Evolutionary conservation across 2,329 filamentous ascomycete species (phyloP).

Genomic region (Neonectria sp.): DNA sequence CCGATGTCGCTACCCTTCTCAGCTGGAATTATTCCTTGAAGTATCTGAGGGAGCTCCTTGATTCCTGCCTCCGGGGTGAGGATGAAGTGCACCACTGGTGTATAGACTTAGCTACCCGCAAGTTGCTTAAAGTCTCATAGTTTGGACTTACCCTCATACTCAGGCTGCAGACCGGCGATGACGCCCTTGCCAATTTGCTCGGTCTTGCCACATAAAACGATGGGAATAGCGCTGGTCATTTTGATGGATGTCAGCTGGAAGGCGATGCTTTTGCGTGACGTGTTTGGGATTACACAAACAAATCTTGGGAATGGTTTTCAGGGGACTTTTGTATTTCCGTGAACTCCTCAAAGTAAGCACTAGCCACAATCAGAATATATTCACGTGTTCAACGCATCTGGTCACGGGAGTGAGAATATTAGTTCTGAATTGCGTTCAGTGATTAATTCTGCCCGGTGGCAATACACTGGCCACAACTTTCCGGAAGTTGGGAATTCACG

Average conservation of each 20-base stretch:
- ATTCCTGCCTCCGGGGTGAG: conserved; percentile 31
- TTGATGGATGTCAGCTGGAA: not conserved
- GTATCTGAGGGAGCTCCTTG: conserved; percentile 41
- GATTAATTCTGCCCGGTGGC: not conserved
- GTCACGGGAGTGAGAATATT: not conserved
- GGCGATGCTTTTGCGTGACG: not conserved
- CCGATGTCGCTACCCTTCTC: conserved; percentile 18
- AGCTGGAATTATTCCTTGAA: conserved; percentile 20
- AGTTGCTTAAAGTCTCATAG: not conserved
- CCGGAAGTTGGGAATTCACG: not conserved
- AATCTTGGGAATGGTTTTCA: not conserved
- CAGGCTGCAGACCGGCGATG: conserved; percentile 44
- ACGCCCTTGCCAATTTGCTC: conserved; percentile 42
- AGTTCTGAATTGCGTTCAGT: not conserved
- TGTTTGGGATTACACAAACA: not conserved
- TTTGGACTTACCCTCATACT: conserved; percentile 43
- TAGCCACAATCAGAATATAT: not conserved
- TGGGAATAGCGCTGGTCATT: conserved; percentile 28
- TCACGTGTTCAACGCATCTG: not conserved
- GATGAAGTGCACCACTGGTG: conserved; percentile 43
- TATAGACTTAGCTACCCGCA: not conserved
- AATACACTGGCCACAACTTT: not conserved
- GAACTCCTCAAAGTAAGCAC: conserved; percentile 1
- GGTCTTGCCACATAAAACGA: conserved; percentile 45
- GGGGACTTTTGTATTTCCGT: not conserved